Evolutionary conservation across 495 filamentous ascomycete genomes (phyloP), one percentile per base, ranked within the genome.

Genomic region (Neurospora discreta): DNA sequence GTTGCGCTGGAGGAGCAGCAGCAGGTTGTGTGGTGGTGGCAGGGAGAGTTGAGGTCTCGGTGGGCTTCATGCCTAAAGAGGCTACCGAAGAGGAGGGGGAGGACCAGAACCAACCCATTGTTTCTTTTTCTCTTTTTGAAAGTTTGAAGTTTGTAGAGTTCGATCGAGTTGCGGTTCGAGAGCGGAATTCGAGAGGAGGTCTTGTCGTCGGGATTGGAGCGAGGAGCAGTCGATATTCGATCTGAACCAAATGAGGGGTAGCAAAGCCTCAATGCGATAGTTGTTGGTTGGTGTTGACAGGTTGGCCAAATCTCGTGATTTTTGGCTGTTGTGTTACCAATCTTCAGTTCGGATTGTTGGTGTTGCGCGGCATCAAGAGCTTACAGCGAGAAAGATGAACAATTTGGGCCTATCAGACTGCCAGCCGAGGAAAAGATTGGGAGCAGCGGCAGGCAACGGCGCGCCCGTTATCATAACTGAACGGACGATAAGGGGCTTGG

Each of bases 61-160:
- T 38, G 44, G 73, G 41, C 60, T 79, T 43, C 36, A 77, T 38
- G 26, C 77, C 60, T 36, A 73, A 68, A 3, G 74, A 46, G 44
- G 74, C 42, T 30, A 76, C 46, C 43, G 81, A 70, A 38, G 77
- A 72, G 23, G 77, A 75, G 18, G 80, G 77, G 3, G 39, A 58
- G 30, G 71, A 72, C 85, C 85, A 88, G 73, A 86, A 80, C 85
- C 85, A 88, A 71, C 85, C 84, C 86, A 88, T 88, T 41, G 69
- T 81, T 78, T 67, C 52, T 30, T 15, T 58, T 40, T 40, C 44
- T 40, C 30, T 30, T 73, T 42, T 36, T 3, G 68, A 15, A 58
- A 20, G 42, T 38, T 16, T 38, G 9, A 39, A 38, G 58, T 33
- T 30, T 67, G 23, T 41, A 16, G n/a, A 36, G 36, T 42, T 70